These are phyloP conservation scores for Fusarium udum DNA, from an alignment of 2,329 filamentous ascomycete genomes.

Conservation along the genomic window DNA sequence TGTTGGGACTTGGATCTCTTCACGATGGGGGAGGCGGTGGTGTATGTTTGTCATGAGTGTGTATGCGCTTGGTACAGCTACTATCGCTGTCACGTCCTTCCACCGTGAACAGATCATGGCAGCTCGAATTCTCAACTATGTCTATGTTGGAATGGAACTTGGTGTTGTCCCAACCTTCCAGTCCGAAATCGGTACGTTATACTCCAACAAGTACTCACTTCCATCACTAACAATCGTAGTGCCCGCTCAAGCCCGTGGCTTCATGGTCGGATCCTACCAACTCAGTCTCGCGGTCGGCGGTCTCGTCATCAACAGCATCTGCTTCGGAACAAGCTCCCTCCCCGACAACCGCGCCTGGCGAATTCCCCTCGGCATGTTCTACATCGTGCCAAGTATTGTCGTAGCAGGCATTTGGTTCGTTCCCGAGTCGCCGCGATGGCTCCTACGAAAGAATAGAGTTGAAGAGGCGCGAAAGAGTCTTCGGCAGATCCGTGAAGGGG, in stretches of 20 bases:
- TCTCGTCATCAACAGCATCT: constrained; percentile 40
- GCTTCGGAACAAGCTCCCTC: constrained; percentile 33
- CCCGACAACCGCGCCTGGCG: constrained; percentile 35
- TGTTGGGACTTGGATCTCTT: constrained; percentile 35
- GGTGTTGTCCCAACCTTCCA: constrained; percentile 48
- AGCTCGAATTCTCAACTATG: constrained; percentile 36
- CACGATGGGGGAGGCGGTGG: constrained; percentile 40
- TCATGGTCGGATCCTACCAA: constrained; percentile 50
- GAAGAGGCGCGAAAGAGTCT: constrained; percentile 29
- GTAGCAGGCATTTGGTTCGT: constrained; percentile 30
- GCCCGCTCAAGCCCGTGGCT: constrained; percentile 44
- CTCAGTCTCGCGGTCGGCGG: constrained; percentile 43
- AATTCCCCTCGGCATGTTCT: constrained; percentile 38
- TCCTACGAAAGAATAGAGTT: constrained; percentile 27
- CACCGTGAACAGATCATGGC: constrained; percentile 37
- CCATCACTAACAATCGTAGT: constrained; percentile 8
- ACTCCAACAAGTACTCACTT: rapidly evolving
- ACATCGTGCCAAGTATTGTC: constrained; percentile 32
- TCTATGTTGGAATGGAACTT: constrained; percentile 41
- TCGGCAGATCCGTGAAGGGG: constrained; percentile 11
- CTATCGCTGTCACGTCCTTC: constrained; percentile 29
- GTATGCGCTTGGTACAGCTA: constrained; percentile 44
- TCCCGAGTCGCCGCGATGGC: constrained; percentile 42
- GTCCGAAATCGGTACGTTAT: constrained; percentile 44
- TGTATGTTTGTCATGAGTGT: constrained; percentile 50